These are phyloP conservation scores for Platismatia glauca DNA, from an alignment of 495 filamentous ascomycete genomes.

Conservation along the genomic window DNA sequence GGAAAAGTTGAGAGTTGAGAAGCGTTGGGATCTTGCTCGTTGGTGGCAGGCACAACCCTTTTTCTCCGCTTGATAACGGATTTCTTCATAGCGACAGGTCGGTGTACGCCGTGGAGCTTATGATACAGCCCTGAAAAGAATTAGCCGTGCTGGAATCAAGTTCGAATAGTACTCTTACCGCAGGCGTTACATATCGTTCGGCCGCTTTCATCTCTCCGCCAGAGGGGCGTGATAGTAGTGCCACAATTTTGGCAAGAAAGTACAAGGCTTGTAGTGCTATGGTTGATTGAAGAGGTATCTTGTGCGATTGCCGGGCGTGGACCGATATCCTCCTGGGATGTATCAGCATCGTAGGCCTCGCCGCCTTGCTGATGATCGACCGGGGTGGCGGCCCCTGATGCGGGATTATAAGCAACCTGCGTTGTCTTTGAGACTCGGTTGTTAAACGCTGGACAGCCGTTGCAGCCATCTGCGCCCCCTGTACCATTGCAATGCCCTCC, in stretches of 20 bases:
- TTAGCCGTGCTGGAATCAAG: slow-evolving; percentile 23
- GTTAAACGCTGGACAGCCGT: slow-evolving; percentile 94
- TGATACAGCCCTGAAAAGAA: slow-evolving; percentile 71
- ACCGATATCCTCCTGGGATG: slow-evolving; percentile 23
- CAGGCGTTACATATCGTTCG: slow-evolving; percentile 99
- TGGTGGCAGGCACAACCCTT: slow-evolving; percentile 77
- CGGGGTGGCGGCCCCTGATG: slow-evolving; percentile 17
- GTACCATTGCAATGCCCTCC: slow-evolving; percentile 95
- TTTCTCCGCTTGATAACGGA: slow-evolving; percentile 92
- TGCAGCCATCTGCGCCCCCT: slow-evolving; percentile 90
- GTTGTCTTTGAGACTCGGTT: slow-evolving; percentile 88
- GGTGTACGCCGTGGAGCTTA: slow-evolving; percentile 88
- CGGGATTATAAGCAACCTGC: slow-evolving; percentile 51
- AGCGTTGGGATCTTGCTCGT: slow-evolving; percentile 35
- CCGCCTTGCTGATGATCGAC: slow-evolving; percentile 11
- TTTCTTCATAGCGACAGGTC: slow-evolving; percentile 96
- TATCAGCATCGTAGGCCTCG: slow-evolving; percentile 14
- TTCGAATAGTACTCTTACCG: slow-evolving; percentile 49
- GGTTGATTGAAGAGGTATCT: slow-evolving; percentile 18
- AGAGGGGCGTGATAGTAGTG: slow-evolving; percentile 92
- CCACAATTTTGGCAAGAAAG: slow-evolving; percentile 96
- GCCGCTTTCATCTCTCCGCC: slow-evolving; percentile 88
- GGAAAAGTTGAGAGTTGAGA: slow-evolving; percentile 19
- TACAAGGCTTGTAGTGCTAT: slow-evolving; percentile 55
- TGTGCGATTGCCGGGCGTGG: slow-evolving; percentile 20